Conservation (phyloP, 306 rosid genomes). For the Cajanus cajan region DNA sequence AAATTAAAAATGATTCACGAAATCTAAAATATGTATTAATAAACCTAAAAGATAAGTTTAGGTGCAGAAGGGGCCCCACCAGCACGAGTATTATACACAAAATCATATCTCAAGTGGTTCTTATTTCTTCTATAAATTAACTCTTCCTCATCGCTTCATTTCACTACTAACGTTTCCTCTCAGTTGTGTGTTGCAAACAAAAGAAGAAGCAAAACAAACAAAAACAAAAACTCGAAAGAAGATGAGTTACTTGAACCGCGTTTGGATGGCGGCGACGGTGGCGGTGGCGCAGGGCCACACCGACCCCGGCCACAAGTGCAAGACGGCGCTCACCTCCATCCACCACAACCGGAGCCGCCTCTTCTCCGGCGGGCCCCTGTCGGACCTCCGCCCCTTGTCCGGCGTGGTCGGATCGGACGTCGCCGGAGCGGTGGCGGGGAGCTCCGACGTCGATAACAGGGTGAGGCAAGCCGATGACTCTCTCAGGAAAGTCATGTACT, state of each 20-base stretch:
- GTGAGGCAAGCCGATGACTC: conserved; percentile 65
- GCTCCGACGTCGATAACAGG: conserved; percentile 38
- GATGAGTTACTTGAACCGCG: conserved; percentile 61
- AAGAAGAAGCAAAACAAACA: no score
- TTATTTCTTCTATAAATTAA: conserved; percentile 24
- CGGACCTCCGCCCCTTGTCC: conserved; percentile 40
- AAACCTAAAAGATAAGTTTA: not conserved
- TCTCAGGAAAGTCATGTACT: conserved; percentile 78
- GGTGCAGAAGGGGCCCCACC: conserved; percentile 1
- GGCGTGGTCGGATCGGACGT: conserved; percentile 45
- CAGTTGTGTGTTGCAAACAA: not conserved
- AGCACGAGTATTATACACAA: not conserved
- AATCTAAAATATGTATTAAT: not conserved
- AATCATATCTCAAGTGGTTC: not conserved
- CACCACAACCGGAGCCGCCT: conserved; percentile 47
- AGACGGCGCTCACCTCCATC: conserved; percentile 56
- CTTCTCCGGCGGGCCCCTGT: conserved; percentile 32
- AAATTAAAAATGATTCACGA: not conserved
- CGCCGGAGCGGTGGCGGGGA: conserved; percentile 25
- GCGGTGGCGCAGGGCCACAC: conserved; percentile 68
- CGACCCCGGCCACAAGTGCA: conserved; percentile 58
- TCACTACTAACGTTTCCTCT: not conserved
- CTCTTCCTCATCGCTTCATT: no score
- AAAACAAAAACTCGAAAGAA: no score
- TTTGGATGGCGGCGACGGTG: conserved; percentile 79